phyloP scores from a whole-genome alignment of 2,329 filamentous ascomycete species.

The Aspergillus carbonarius region DNA sequence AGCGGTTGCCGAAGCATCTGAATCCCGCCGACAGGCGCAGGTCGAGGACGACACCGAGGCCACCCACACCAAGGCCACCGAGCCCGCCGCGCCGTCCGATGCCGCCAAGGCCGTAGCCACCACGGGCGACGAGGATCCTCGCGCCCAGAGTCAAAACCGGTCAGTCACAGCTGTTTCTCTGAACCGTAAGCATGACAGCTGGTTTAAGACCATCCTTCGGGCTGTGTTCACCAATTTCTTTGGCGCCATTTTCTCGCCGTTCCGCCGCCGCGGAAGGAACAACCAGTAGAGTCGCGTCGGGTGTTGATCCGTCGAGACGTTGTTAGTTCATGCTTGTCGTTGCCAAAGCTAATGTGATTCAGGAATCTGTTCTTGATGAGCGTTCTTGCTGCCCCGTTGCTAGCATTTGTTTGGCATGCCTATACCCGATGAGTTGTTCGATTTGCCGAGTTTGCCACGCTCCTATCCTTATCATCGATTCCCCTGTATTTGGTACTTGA shows the following conservation, averaged over 20 bases:
- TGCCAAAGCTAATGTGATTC: conserved; percentile 32
- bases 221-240: conserved; percentile 43
- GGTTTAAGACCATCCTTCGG: conserved; percentile 42
- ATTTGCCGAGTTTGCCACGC: conserved; percentile 16
- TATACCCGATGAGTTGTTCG: conserved; percentile 25
- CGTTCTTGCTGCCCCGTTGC: conserved; percentile 30
- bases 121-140: conserved; percentile 30
- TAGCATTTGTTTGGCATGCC: conserved; percentile 32
- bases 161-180: conserved; percentile 42
- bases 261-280: conserved; percentile 37
- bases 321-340: conserved; percentile 17
- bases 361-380: conserved; percentile 34
- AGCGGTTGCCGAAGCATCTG: conserved; percentile 34
- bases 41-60: conserved; percentile 50
- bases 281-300: conserved; percentile 26
- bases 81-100: conserved; percentile 8
- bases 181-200: conserved; percentile 39
- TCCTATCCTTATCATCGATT: conserved; percentile 28
- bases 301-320: neutral
- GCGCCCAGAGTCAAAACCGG: conserved; percentile 37
- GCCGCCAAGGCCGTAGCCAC: conserved; percentile 13
- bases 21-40: conserved; percentile 28
- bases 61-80: conserved; percentile 12
- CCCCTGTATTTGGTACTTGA: conserved; percentile 36
- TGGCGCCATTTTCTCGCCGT: conserved; percentile 39